phyloP scores from a whole-genome alignment of 2,329 filamentous ascomycete genomes.

The Pyrenophora graminea region DNA sequence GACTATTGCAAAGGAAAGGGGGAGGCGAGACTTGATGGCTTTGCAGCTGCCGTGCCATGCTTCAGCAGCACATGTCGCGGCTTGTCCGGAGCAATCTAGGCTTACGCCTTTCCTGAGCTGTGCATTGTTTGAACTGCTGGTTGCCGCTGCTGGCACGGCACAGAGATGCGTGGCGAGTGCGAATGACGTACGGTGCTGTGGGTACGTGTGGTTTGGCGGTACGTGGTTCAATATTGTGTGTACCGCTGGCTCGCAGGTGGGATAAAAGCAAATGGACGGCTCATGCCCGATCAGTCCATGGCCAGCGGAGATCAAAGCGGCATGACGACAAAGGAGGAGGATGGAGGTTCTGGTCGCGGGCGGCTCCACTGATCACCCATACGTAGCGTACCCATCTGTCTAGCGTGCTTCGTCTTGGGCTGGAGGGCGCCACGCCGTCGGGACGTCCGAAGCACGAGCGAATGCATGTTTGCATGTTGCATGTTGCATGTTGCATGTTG shows the following conservation, averaged over 20 bases:
- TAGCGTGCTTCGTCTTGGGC: constrained; percentile 1
- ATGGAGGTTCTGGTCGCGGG: constrained; percentile 4
- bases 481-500: too few species aligned
- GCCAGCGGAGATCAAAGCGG: constrained; percentile 16
- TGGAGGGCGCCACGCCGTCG: constrained; percentile 9
- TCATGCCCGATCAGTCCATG: constrained; percentile 4
- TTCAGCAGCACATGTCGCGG: neutral
- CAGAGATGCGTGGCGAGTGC: constrained; percentile 14
- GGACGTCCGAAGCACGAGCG: constrained; percentile 9
- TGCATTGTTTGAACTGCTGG: neutral
- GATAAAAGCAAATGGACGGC: neutral
- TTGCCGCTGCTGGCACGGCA: neutral
- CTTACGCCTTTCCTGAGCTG: neutral
- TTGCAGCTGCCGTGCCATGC: constrained; percentile 4
- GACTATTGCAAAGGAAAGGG: neutral
- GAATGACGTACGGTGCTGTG: constrained; percentile 20
- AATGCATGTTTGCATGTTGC: too few species aligned
- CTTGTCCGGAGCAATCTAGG: constrained; percentile 1
- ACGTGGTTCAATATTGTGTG: neutral
- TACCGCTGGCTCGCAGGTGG: neutral
- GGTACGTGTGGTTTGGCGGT: constrained; percentile 6
- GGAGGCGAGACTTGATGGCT: neutral
- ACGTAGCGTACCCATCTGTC: constrained; percentile 15
- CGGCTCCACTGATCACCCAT: constrained; percentile 26
- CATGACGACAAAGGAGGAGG: constrained; percentile 30